Percentiles rank a stretch among this genome's conserved stretches.
Evolutionary conservation across 2,329 filamentous ascomycete species (phyloP).

Genomic region (Ascochyta koolunga): DNA sequence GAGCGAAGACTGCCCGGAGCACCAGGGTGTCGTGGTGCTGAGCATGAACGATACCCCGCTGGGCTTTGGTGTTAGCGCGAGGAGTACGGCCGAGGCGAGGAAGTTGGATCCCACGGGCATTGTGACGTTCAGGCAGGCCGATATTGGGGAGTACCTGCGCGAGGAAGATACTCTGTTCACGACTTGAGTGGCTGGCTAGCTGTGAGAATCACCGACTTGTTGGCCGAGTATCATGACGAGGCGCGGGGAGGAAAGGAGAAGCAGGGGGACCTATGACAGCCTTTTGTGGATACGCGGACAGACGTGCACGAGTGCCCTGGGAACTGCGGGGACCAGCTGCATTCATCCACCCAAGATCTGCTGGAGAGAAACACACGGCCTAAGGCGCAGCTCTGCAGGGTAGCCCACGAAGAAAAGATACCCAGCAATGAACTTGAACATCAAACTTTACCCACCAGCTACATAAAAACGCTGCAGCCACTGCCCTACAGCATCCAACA

Average conservation of each 20-base stretch:
- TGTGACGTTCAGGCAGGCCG: slow-evolving; percentile 87
- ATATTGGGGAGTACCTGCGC: slow-evolving; percentile 92
- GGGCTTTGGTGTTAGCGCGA: slow-evolving; percentile 91
- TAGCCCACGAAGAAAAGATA: slow-evolving; percentile 5
- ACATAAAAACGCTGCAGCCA: too few relatives aligned
- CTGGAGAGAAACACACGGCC: not conserved
- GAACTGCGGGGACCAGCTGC: too few relatives aligned
- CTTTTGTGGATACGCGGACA: too few relatives aligned
- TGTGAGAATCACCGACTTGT: not conserved
- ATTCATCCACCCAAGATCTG: too few relatives aligned
- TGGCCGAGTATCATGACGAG: too few relatives aligned
- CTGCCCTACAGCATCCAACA: too few relatives aligned
- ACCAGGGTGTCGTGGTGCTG: slow-evolving; percentile 88
- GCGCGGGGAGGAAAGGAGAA: too few relatives aligned
- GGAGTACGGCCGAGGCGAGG: slow-evolving; percentile 81
- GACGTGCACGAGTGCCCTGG: too few relatives aligned
- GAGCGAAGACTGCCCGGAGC: slow-evolving; percentile 91
- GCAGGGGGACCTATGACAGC: too few relatives aligned
- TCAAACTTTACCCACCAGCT: not conserved
- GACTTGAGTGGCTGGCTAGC: slow-evolving; percentile 44
- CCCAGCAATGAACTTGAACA: slow-evolving; percentile 7
- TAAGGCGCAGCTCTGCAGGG: not conserved
- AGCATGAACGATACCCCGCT: slow-evolving; percentile 88
- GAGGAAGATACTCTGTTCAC: slow-evolving; percentile 74
- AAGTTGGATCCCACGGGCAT: slow-evolving; percentile 89